Percentiles rank a stretch among this genome's conserved stretches.
phyloP scores from a whole-genome alignment of 139 green algal species.

The Chlamydomonas eustigma region DNA sequence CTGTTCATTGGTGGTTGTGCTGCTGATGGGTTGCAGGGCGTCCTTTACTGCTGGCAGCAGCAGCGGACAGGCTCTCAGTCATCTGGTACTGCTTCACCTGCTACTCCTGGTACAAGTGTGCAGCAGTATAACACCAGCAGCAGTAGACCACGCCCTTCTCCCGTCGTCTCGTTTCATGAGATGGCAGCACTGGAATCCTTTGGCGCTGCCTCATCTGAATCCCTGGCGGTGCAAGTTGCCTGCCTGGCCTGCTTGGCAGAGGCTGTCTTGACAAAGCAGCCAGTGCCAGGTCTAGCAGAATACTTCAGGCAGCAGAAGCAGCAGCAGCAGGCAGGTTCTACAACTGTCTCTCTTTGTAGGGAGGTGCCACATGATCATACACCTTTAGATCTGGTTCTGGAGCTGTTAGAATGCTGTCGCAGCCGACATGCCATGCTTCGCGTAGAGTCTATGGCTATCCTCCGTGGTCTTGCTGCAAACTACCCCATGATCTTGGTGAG shows the following conservation, averaged over 20 bases:
- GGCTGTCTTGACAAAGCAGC: constrained; percentile 42
- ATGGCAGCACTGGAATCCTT: background rate
- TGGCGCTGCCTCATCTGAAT: constrained; percentile 7
- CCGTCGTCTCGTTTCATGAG: background rate
- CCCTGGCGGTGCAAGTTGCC: constrained; percentile 15
- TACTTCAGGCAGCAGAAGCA: constrained; percentile 21
- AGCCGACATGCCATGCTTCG: constrained; percentile 26
- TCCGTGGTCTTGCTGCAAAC: constrained; percentile 33
- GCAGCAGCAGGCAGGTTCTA: background rate
- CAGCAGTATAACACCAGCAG: background rate
- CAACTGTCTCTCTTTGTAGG: constrained; percentile 14
- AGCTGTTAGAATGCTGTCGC: background rate
- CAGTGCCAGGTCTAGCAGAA: constrained; percentile 14
- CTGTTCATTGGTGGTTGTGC: too few relatives aligned
- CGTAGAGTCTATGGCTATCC: constrained; percentile 44
- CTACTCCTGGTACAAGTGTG: background rate
- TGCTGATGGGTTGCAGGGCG: background rate
- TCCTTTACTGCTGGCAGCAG: background rate
- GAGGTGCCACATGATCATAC: too few relatives aligned
- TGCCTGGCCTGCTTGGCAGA: constrained; percentile 49
- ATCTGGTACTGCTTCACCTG: background rate
- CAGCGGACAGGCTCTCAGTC: background rate
- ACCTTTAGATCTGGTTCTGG: background rate
- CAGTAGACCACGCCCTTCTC: background rate
- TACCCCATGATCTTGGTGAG: constrained; percentile 16